These are phyloP conservation scores for Artemisia annua DNA, from an alignment of 129 eudicot species.

Conservation along the genomic window DNA sequence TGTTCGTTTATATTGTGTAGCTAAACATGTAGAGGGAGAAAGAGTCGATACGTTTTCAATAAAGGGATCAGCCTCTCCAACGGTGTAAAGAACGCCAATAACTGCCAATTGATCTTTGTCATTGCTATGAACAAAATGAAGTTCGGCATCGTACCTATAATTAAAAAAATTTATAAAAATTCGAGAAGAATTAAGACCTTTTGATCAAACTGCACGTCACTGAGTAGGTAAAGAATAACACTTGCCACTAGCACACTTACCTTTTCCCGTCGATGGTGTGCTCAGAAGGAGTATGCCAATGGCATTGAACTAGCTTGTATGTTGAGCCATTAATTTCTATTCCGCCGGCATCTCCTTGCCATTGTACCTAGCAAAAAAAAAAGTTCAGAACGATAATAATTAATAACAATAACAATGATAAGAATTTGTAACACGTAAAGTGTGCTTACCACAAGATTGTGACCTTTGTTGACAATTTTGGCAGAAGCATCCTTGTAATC, in stretches of 20 bases:
- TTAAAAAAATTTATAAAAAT: neutral
- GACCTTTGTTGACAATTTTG: slow-evolving; percentile 34
- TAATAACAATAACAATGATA: neutral
- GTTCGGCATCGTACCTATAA: slow-evolving; percentile 40
- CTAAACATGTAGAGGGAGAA: neutral
- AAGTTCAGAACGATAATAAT: neutral
- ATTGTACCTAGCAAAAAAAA: slow-evolving; percentile 36
- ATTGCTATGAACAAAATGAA: slow-evolving; percentile 47
- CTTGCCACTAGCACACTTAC: slow-evolving; percentile 15
- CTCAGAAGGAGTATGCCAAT: slow-evolving; percentile 79
- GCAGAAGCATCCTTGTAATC: slow-evolving; percentile 48
- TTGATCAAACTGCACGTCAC: no score
- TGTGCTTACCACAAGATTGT: slow-evolving; percentile 35
- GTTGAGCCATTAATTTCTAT: slow-evolving; percentile 38
- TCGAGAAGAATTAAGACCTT: no score
- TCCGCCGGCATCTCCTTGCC: slow-evolving; percentile 57
- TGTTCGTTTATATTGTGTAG: no score
- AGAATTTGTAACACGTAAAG: neutral
- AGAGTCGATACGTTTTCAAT: slow-evolving; percentile 29
- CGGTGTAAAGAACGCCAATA: slow-evolving; percentile 31
- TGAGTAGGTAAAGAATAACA: neutral
- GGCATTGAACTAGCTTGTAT: slow-evolving; percentile 51
- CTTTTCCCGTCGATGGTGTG: slow-evolving; percentile 55
- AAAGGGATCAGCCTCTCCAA: slow-evolving; percentile 49
- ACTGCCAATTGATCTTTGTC: slow-evolving; percentile 33